A percentile compares a stretch with the other conserved stretches of the same genome.
Conservation (phyloP, 306 rosid genomes). For the Crataegus laevigata region DNA sequence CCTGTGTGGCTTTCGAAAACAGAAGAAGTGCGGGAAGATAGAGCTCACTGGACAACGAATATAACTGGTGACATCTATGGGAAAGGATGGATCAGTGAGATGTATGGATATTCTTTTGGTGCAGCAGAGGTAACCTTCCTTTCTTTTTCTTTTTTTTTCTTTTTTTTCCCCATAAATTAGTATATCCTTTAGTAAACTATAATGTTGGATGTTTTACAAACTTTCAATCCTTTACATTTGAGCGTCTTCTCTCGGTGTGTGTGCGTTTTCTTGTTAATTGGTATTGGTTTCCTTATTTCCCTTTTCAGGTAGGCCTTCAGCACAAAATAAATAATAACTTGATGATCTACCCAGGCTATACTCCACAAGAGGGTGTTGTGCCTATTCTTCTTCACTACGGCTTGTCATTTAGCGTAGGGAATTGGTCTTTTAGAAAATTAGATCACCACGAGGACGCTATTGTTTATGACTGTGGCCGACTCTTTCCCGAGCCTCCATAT, state of each 20-base stretch:
- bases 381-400: slow-evolving; percentile 98
- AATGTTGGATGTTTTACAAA: not conserved
- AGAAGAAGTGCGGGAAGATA: slow-evolving; percentile 92
- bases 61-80: slow-evolving; percentile 89
- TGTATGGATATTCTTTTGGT: slow-evolving; percentile 98
- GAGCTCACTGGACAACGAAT: slow-evolving; percentile 87
- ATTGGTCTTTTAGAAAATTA: slow-evolving; percentile 89
- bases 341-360: slow-evolving; percentile 94
- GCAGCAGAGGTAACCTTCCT: slow-evolving; percentile 75
- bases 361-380: slow-evolving; percentile 67
- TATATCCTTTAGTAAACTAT: not conserved
- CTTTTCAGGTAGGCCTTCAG: slow-evolving; percentile 74
- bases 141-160: no score
- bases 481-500: slow-evolving; percentile 95
- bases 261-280: slow-evolving; percentile 2
- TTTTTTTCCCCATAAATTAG: not conserved
- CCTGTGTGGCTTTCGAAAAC: slow-evolving; percentile 98
- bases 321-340: slow-evolving; percentile 95
- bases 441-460: slow-evolving; percentile 71
- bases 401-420: slow-evolving; percentile 71
- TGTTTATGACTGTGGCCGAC: slow-evolving; percentile 70
- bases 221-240: not conserved
- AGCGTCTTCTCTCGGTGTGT: not conserved
- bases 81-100: slow-evolving; percentile 97
- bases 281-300: slow-evolving; percentile 13